phyloP scores from a whole-genome alignment of 2,329 filamentous ascomycete genomes.

The Herpotrichia juniperi region DNA sequence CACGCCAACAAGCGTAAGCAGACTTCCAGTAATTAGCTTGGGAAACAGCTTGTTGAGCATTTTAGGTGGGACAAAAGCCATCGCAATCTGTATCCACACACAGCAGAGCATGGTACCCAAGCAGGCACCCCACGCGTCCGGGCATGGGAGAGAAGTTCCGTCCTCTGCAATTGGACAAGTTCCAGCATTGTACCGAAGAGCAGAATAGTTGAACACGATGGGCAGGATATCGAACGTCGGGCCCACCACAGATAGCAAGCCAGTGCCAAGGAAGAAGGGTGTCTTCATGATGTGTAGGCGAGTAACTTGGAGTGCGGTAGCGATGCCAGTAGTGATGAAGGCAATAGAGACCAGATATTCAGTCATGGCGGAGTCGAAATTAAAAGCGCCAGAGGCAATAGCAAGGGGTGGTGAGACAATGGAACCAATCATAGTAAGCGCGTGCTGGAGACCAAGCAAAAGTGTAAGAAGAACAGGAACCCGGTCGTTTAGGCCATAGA shows the following conservation, averaged over 20 bases:
- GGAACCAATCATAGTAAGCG: constrained; percentile 31
- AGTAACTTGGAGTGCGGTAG: constrained; percentile 34
- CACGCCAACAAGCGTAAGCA: constrained; percentile 30
- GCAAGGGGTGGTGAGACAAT: constrained; percentile 38
- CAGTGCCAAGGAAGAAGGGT: constrained; percentile 36
- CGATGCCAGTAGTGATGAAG: constrained; percentile 36
- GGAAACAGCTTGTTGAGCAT: constrained; percentile 31
- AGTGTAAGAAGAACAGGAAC: constrained; percentile 33
- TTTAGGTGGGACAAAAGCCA: constrained; percentile 33
- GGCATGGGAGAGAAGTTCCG: constrained; percentile 31
- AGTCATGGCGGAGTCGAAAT: constrained; percentile 29
- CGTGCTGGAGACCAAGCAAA: constrained; percentile 37
- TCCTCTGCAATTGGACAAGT: constrained; percentile 25
- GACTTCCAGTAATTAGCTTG: constrained; percentile 31
- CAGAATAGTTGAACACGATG: constrained; percentile 33
- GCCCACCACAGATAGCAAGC: constrained; percentile 31
- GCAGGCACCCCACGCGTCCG: too few species aligned
- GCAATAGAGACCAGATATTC: constrained; percentile 34
- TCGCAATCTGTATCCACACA: too few species aligned
- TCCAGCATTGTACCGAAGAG: constrained; percentile 30
- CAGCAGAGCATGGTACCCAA: too few species aligned
- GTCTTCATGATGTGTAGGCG: constrained; percentile 30
- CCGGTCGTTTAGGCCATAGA: constrained; percentile 33
- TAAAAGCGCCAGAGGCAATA: constrained; percentile 35
- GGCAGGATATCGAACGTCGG: constrained; percentile 37